Percentiles rank a stretch among this genome's conserved stretches.
Evolutionary conservation across 225 moss, liverwort and hornwort genomes (phyloP).

Genomic region (Takakia lepidozioides): DNA sequence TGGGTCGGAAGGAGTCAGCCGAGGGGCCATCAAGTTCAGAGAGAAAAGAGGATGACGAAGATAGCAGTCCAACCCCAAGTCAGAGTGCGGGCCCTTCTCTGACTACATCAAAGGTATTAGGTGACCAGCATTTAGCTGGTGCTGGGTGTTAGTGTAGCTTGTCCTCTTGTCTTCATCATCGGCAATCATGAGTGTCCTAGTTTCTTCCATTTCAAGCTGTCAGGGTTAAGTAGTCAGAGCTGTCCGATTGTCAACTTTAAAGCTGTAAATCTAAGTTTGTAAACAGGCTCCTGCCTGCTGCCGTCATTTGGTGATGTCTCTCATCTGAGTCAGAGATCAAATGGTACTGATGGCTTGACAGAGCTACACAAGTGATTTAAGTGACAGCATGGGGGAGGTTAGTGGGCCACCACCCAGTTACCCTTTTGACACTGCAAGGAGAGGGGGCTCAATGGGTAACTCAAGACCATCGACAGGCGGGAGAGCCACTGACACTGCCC

Average conservation of each 20-base stretch:
- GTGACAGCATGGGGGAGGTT: slow-evolving; percentile 52
- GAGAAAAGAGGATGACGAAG: slow-evolving; percentile 32
- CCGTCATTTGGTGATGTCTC: neutral
- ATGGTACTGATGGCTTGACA: slow-evolving; percentile 16
- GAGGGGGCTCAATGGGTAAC: slow-evolving; percentile 69
- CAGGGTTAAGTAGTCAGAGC: neutral
- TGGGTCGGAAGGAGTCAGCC: slow-evolving; percentile 43
- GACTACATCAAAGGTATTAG: slow-evolving; percentile 42
- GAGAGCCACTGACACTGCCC: slow-evolving; percentile 91
- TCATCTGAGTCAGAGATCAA: neutral
- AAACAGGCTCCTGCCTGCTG: too few species aligned
- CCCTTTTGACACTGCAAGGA: slow-evolving; percentile 65
- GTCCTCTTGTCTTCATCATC: too few species aligned
- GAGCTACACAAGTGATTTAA: slow-evolving; percentile 65
- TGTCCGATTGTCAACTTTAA: too few species aligned
- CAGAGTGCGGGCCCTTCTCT: slow-evolving; percentile 38
- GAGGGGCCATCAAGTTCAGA: slow-evolving; percentile 48
- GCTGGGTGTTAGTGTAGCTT: too few species aligned
- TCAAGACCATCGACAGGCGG: slow-evolving; percentile 71
- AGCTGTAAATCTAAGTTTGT: neutral
- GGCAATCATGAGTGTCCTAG: too few species aligned
- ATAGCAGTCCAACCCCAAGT: slow-evolving; percentile 9
- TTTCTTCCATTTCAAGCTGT: neutral
- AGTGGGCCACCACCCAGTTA: slow-evolving; percentile 45
- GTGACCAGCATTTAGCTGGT: too few species aligned